Percentiles rank a stretch among this genome's conserved stretches.
Conservation (phyloP, 495 filamentous ascomycete species). For the Tuber calosporum region DNA sequence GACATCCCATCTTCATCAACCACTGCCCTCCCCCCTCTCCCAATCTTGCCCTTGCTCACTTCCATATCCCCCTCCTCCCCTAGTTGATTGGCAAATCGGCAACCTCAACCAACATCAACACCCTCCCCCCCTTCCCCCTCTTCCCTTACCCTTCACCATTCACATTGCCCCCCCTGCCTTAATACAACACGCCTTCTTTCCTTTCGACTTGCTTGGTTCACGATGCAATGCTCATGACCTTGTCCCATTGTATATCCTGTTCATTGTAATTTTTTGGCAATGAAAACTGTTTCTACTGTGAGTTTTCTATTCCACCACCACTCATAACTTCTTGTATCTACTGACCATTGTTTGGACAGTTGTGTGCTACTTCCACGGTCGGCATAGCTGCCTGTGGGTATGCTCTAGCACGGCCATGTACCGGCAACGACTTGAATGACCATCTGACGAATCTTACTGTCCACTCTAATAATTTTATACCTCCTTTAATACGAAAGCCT, state of each 20-base stretch:
- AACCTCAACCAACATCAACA: conserved; percentile 19
- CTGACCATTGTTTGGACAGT: conserved; percentile 44
- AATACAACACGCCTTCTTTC: neutral
- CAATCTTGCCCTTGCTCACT: conserved; percentile 11
- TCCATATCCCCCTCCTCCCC: conserved; percentile 11
- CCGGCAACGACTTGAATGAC: conserved; percentile 33
- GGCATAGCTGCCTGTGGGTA: conserved; percentile 60
- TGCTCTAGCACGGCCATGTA: conserved; percentile 53
- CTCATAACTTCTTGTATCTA: neutral
- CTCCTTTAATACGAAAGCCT: conserved; percentile 40
- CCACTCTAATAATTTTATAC: conserved; percentile 35
- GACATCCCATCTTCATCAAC: neutral
- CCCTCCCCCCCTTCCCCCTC: neutral
- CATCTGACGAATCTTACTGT: conserved; percentile 35
- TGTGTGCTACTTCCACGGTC: conserved; percentile 65
- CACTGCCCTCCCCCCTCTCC: neutral
- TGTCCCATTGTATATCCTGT: conserved; percentile 28
- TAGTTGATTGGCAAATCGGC: conserved; percentile 10
- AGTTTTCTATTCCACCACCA: conserved; percentile 41
- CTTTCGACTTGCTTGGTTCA: conserved; percentile 21
- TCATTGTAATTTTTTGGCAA: conserved; percentile 42
- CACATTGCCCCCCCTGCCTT: conserved; percentile 5
- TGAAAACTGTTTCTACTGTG: conserved; percentile 61
- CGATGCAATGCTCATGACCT: conserved; percentile 39
- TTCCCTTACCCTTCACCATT: conserved; percentile 19